Conservation (phyloP, 2,329 filamentous ascomycete genomes). For the Celoporthe dispersa region DNA sequence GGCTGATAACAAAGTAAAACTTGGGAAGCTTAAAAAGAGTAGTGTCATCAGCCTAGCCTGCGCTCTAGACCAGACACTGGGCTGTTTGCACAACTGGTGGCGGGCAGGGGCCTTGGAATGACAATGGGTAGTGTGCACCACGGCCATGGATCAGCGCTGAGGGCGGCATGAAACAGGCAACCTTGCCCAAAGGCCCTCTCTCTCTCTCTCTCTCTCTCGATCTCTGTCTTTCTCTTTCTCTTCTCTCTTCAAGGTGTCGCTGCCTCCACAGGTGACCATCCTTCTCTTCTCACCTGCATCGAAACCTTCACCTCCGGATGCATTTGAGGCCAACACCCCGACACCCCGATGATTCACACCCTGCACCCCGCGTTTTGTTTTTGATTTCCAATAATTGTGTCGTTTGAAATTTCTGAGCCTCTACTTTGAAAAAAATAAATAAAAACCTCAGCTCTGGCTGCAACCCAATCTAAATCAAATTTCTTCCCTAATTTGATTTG, state of each 20-base stretch:
- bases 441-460: background rate
- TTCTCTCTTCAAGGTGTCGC: background rate
- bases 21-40: background rate
- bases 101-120: constrained; percentile 2
- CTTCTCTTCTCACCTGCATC: background rate
- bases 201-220: background rate
- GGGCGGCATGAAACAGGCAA: constrained; percentile 18
- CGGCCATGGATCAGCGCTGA: background rate
- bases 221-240: no score
- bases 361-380: no score
- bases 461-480: background rate
- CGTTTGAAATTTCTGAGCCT: background rate
- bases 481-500: background rate
- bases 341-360: background rate
- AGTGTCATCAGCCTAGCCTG: background rate
- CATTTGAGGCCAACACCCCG: background rate
- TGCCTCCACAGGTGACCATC: background rate
- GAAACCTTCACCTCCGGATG: constrained; percentile 1
- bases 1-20: background rate
- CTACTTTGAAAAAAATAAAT: background rate
- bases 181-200: background rate
- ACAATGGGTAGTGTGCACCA: constrained; percentile 1
- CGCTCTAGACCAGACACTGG: background rate
- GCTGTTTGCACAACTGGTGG: background rate
- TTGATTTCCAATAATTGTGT: background rate